Evolutionary conservation across 2,329 filamentous ascomycete species (phyloP), one percentile per base, ranked within the genome.

Genomic region (Aspergillus versicolor): DNA sequence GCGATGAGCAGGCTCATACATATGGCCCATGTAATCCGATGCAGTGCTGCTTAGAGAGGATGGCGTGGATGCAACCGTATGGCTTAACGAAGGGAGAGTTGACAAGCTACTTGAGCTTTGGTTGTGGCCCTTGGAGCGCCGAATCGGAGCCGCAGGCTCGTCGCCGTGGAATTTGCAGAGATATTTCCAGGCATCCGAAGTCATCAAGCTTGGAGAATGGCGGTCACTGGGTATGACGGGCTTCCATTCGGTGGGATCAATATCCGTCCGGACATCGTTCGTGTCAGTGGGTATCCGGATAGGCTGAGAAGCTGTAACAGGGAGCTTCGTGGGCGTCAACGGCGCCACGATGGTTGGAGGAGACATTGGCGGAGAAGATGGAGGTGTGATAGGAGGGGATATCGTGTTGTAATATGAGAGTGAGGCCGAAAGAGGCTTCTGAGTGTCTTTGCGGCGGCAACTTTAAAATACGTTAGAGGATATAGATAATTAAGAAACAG

Each of bases 181-280:
- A 57, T 77, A 80, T 37, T 67, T 65, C 69, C 74, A 79, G 22
- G 77, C 77, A 37, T 79, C 77, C 51, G 72, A 77, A 22, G 68
- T 66, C 54, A 69, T 60, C 7, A 65, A 58, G 42, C 52, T 61
- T 30, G 59, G 49, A 50, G 47, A 53, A 47, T 54, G 54, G 32
- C 56, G 49, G 41, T 64, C 61, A 55, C 54, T 61, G 37, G 56
- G 58, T 77, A 76, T 72, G 67, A 77, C 73, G 21, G 77, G 77
- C 70, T 80, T 79, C 78, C 78, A 80, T 70, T 80, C 77, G 49
- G 76, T 77, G 52, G 77, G 77, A 67, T 80, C 77, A 59, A 77
- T 74, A 78, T 79, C 77, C 62, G 75, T 67, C 52, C 71, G 74
- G 70, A 63, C 64, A 47, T 73, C 67, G 59, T 77, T 72, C 44